Evolutionary conservation across 192 early-diverging fungal species (phyloP), one percentile per base, ranked within the genome.

Genomic region (Linnemannia hyalina): DNA sequence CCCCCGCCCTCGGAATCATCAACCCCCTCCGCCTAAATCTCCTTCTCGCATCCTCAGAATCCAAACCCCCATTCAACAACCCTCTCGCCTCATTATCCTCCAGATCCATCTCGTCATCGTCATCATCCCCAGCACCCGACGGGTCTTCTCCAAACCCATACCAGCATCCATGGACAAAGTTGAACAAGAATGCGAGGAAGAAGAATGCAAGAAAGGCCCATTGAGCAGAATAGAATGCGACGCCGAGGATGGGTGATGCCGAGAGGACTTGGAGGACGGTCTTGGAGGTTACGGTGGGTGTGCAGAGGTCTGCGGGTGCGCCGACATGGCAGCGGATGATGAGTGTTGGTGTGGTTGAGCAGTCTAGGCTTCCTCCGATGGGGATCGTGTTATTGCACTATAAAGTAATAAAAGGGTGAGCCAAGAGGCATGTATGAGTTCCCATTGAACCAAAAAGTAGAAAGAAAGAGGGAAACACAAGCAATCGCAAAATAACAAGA

Each of bases 281-380:
- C 0, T 74, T 83, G 13, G 93, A 93, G 26, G 90, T 89, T 13
- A 89, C 82, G 0, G 93, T 94, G 4, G 91, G 87, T 6, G 90
- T 90, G 70, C 93, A 94, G 26, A 93, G 81, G 11, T 90, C 88
- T 76, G 76, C 6, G 18, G 93, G 92, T 47, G 89, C 93, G 26
- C 80, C 80, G n/a, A 91, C 47, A 68, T 92, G 89, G 74, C 93
- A 94, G 26, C 90, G 89, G 20, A 94, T 70, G 75, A 94, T 94
- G 18, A 89, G 74, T 44, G 89, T 70, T 16, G 79, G 88, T 32
- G 84, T 40, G 20, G 85, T 74, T 23, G 73, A 85, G 65, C 93
- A 94, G 49, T 93, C 88, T 18, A 88, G 70, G 4, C 6, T 74
- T 6, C 76, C 76, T 6, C 40, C 73, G 15, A 36, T 41, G 2